Evolutionary conservation across 805 yeast genomes (phyloP).

Genomic region (Saccharomycopsis malanga): DNA sequence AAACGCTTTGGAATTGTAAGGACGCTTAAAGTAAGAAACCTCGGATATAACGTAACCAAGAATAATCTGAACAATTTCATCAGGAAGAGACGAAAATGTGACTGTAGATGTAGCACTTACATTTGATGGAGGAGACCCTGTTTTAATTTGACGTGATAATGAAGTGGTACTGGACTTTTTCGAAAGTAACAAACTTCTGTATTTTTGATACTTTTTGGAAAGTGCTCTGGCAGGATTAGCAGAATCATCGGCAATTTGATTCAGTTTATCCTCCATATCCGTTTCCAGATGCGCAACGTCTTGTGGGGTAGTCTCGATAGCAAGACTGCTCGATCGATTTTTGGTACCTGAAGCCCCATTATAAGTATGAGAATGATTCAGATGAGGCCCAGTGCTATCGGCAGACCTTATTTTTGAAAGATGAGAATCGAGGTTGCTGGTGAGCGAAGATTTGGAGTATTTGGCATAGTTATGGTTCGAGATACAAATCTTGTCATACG

Average conservation of each 20-base stretch:
- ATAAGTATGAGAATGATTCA: background rate
- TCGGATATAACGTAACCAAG: constrained; percentile 13
- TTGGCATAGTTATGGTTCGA: constrained; percentile 21
- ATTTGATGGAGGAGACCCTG: background rate
- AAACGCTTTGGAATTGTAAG: constrained; percentile 2
- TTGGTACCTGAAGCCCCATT: background rate
- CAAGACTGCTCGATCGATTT: background rate
- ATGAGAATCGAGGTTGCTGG: background rate
- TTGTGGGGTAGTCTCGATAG: background rate
- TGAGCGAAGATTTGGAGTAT: constrained; percentile 14
- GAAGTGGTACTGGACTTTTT: constrained; percentile 9
- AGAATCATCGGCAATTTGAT: background rate
- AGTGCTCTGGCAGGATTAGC: constrained; percentile 7
- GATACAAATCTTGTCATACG: constrained; percentile 11
- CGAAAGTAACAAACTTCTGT: constrained; percentile 15
- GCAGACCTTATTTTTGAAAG: background rate
- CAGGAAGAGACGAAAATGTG: constrained; percentile 13
- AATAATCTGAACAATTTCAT: constrained; percentile 16
- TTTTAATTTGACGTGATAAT: background rate
- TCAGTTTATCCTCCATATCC: too few species aligned
- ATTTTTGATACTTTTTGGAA: constrained; percentile 19
- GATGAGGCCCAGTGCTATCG: background rate
- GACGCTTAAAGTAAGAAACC: constrained; percentile 2
- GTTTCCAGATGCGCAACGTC: background rate
- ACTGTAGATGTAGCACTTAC: background rate